Evolutionary conservation across 768 basidiomycete genomes (phyloP).

Genomic region (Phylloporus sp.): DNA sequence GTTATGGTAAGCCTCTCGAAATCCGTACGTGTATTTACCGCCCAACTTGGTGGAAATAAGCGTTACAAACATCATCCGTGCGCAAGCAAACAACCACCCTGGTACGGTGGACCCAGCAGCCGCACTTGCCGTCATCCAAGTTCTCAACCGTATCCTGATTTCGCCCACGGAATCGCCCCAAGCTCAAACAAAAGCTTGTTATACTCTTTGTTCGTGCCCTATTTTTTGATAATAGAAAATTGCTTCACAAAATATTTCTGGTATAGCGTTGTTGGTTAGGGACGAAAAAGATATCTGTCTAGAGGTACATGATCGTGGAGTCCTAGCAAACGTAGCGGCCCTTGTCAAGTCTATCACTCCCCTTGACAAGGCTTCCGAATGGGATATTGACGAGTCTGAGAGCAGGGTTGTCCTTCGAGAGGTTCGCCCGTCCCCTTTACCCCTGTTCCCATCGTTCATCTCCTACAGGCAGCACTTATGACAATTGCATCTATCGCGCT

Average conservation of each 20-base stretch:
- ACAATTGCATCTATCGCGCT: slow-evolving; percentile 70
- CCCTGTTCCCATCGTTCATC: neutral
- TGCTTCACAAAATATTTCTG: neutral
- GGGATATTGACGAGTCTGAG: slow-evolving; percentile 72
- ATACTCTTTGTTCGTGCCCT: slow-evolving; percentile 59
- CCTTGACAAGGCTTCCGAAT: slow-evolving; percentile 40
- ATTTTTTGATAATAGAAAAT: neutral
- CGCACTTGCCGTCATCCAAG: slow-evolving; percentile 61
- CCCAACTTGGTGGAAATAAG: slow-evolving; percentile 30
- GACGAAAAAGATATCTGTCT: slow-evolving; percentile 69
- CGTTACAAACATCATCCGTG: slow-evolving; percentile 59
- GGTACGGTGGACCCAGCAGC: slow-evolving; percentile 41
- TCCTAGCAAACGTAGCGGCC: slow-evolving; percentile 49
- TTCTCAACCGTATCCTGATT: slow-evolving; percentile 58
- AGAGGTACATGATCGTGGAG: slow-evolving; percentile 66
- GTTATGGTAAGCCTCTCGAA: slow-evolving; percentile 48
- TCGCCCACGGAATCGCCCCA: slow-evolving; percentile 39
- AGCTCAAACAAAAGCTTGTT: slow-evolving; percentile 65
- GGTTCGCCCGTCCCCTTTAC: slow-evolving; percentile 33
- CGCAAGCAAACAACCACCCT: slow-evolving; percentile 33
- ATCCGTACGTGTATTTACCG: neutral
- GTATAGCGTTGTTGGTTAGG: slow-evolving; percentile 61
- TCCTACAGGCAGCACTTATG: slow-evolving; percentile 62
- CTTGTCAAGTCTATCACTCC: slow-evolving; percentile 56
- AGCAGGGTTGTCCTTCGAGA: slow-evolving; percentile 55